phyloP scores from a whole-genome alignment of 2,329 filamentous ascomycete species.

The Shiraia sp. region DNA sequence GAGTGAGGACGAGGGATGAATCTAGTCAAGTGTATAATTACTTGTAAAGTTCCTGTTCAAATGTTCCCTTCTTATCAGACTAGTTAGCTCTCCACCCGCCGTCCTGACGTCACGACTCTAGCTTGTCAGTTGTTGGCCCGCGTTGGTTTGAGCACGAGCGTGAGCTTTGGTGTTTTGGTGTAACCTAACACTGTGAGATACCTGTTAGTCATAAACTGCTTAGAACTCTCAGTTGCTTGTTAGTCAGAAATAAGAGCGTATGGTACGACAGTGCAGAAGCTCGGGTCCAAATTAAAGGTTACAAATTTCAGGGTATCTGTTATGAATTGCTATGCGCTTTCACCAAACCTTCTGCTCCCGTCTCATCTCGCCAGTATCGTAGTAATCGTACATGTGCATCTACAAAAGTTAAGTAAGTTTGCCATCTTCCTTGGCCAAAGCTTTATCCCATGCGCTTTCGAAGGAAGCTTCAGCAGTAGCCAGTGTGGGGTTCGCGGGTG shows the following conservation, averaged over 20 bases:
- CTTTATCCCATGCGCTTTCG: conserved; percentile 73
- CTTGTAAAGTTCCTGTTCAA: too few species aligned
- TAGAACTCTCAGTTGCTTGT: neutral
- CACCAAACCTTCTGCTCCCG: neutral
- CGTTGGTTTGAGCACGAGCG: too few species aligned
- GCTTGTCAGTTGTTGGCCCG: too few species aligned
- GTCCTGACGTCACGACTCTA: conserved; percentile 30
- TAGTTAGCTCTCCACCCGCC: conserved; percentile 2
- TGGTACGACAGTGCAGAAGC: too few species aligned
- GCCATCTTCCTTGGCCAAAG: conserved; percentile 53
- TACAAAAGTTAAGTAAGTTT: conserved; percentile 14
- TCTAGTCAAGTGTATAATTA: too few species aligned
- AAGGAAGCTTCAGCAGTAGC: conserved; percentile 59
- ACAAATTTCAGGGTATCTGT: conserved; percentile 25
- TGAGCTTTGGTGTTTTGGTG: conserved; percentile 4
- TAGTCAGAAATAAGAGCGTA: too few species aligned
- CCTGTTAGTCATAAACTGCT: neutral
- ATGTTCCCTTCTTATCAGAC: neutral
- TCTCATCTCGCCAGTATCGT: neutral
- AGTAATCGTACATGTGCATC: conserved; percentile 4
- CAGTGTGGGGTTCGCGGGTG: conserved; percentile 19
- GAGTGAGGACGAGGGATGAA: too few species aligned
- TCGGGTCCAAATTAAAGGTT: conserved; percentile 8
- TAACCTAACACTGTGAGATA: conserved; percentile 10
- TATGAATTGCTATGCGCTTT: conserved; percentile 6